phyloP scores from a whole-genome alignment of 2,329 filamentous ascomycete genomes.

The Aspergillus sp. region DNA sequence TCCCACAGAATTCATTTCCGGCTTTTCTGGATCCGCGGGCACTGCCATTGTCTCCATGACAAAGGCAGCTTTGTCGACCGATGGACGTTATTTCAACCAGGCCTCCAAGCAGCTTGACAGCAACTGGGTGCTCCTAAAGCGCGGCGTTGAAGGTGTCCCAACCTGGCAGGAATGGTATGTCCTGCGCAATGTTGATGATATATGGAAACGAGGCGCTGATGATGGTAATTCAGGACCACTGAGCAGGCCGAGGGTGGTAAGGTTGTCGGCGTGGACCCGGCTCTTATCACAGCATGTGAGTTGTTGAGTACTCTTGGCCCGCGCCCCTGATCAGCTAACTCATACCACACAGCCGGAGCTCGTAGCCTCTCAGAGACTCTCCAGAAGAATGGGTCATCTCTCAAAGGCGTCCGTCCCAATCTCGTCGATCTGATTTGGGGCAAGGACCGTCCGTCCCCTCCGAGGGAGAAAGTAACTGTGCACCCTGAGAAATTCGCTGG shows the following conservation, averaged over 20 bases:
- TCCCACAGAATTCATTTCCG: slow-evolving; percentile 72
- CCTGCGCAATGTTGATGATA: background rate
- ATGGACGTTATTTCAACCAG: slow-evolving; percentile 98
- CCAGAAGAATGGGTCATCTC: slow-evolving; percentile 75
- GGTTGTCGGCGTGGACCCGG: slow-evolving; percentile 85
- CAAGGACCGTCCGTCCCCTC: slow-evolving; percentile 67
- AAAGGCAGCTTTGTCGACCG: slow-evolving; percentile 87
- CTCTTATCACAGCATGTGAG: slow-evolving; percentile 70
- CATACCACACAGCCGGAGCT: slow-evolving; percentile 52
- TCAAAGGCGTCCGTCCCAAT: slow-evolving; percentile 76
- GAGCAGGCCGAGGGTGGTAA: slow-evolving; percentile 86
- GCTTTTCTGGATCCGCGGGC: slow-evolving; percentile 92
- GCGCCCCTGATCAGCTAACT: background rate
- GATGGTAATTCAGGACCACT: slow-evolving; percentile 55
- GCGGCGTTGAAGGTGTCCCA: slow-evolving; percentile 87
- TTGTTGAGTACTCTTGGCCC: slow-evolving; percentile 6
- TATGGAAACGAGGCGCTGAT: background rate
- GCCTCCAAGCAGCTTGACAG: slow-evolving; percentile 83
- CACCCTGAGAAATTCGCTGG: slow-evolving; percentile 74
- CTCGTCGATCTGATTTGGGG: slow-evolving; percentile 92
- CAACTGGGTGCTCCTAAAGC: slow-evolving; percentile 91
- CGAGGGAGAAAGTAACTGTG: slow-evolving; percentile 72
- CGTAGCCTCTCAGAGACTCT: slow-evolving; percentile 81
- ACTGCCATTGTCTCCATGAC: slow-evolving; percentile 84
- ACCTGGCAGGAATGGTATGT: slow-evolving; percentile 94